Evolutionary conservation across 495 filamentous ascomycete genomes (phyloP).

Genomic region (Collariella sp.): DNA sequence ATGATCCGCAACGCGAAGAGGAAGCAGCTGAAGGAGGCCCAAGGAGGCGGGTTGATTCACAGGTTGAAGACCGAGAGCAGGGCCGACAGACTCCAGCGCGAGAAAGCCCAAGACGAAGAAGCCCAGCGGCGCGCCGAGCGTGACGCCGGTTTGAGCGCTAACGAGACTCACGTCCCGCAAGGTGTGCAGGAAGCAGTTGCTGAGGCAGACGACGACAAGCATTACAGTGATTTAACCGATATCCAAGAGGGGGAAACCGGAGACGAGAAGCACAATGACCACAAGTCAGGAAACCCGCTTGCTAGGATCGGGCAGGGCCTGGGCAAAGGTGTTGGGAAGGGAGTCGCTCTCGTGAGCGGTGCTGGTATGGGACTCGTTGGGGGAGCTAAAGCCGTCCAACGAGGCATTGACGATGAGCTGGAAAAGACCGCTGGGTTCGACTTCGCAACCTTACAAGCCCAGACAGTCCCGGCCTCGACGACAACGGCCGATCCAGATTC

Average conservation of each 20-base stretch:
- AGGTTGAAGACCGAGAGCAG: constrained; percentile 40
- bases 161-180: constrained; percentile 67
- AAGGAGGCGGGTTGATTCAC: constrained; percentile 47
- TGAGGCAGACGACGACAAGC: constrained; percentile 28
- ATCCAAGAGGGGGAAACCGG: constrained; percentile 24
- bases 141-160: constrained; percentile 64
- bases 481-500: constrained; percentile 1
- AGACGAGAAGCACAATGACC: constrained; percentile 17
- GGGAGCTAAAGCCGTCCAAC: constrained; percentile 49
- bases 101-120: constrained; percentile 45
- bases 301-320: constrained; percentile 31
- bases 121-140: constrained; percentile 56
- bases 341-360: constrained; percentile 28
- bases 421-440: constrained; percentile 49
- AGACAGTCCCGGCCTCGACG: background rate
- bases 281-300: constrained; percentile 20
- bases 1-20: constrained; percentile 72
- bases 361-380: constrained; percentile 35
- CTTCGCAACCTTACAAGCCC: constrained; percentile 21
- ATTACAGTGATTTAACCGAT: constrained; percentile 17
- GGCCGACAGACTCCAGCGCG: constrained; percentile 40
- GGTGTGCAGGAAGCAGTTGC: constrained; percentile 58
- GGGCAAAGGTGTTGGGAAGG: constrained; percentile 33
- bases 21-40: constrained; percentile 61
- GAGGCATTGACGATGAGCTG: constrained; percentile 52